phyloP scores from a whole-genome alignment of 495 filamentous ascomycete species.

The Cenococcum geophilum region DNA sequence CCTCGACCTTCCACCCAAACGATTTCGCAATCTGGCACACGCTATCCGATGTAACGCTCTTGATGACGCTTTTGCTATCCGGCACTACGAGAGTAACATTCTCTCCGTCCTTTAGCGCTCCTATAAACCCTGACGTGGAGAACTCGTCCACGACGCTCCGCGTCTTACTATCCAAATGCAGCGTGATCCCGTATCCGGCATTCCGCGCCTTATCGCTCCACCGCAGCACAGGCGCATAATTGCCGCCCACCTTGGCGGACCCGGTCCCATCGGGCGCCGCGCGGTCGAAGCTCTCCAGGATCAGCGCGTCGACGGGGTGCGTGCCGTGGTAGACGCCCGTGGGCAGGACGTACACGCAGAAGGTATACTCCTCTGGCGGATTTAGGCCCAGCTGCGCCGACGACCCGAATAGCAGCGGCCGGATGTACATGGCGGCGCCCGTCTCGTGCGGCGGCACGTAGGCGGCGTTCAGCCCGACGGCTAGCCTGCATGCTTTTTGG shows the following conservation, averaged over 20 bases:
- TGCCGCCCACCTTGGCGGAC: constrained; percentile 68
- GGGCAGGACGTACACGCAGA: constrained; percentile 77
- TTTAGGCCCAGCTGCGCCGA: constrained; percentile 72
- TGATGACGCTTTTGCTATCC: constrained; percentile 73
- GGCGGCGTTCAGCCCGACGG: constrained; percentile 77
- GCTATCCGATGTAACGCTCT: constrained; percentile 71
- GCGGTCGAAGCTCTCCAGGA: constrained; percentile 72
- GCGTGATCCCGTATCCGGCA: constrained; percentile 76
- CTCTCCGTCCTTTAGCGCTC: constrained; percentile 54
- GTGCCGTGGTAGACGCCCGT: constrained; percentile 87
- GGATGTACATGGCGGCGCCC: constrained; percentile 82
- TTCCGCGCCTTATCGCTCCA: constrained; percentile 68
- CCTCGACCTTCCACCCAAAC: constrained; percentile 36
- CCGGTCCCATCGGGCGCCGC: constrained; percentile 69
- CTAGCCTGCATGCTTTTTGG: constrained; percentile 63
- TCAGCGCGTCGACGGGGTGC: constrained; percentile 69
- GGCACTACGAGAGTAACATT: constrained; percentile 69
- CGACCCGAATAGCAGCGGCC: constrained; percentile 79
- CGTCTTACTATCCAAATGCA: constrained; percentile 77
- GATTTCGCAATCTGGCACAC: constrained; percentile 58
- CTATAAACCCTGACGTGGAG: constrained; percentile 80
- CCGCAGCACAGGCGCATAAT: constrained; percentile 75
- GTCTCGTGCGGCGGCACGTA: constrained; percentile 80
- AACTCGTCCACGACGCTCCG: constrained; percentile 84
- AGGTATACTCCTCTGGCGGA: constrained; percentile 83